Conservation (phyloP, 1,284 basidiomycete species). For the Heterobasidion irregulare region DNA sequence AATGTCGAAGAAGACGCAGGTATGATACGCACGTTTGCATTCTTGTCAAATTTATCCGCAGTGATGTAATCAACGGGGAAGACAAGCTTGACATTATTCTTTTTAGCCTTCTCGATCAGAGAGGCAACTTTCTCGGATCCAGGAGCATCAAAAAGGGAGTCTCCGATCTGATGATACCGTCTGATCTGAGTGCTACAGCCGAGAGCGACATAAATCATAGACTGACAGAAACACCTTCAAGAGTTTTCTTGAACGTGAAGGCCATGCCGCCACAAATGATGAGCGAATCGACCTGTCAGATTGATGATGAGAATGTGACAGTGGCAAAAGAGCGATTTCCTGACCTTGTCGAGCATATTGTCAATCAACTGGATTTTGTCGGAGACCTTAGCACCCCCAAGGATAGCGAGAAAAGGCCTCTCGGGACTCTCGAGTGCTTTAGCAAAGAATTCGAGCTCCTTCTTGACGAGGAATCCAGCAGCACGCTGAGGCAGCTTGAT, state of each 20-base stretch:
- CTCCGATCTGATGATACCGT: slow-evolving; percentile 64
- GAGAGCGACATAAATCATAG: not conserved
- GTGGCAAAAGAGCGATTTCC: slow-evolving; percentile 1
- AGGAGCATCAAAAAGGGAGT: slow-evolving; percentile 89
- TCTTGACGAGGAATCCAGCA: slow-evolving; percentile 96
- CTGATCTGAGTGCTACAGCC: slow-evolving; percentile 6
- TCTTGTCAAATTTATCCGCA: slow-evolving; percentile 92
- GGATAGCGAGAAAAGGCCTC: slow-evolving; percentile 94
- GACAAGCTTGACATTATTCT: slow-evolving; percentile 90
- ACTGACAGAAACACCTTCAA: slow-evolving; percentile 68
- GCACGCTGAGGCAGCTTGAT: slow-evolving; percentile 91
- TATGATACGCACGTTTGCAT: slow-evolving; percentile 58
- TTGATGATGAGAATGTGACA: slow-evolving; percentile 4
- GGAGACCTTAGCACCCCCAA: slow-evolving; percentile 98
- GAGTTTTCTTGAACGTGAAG: slow-evolving; percentile 97
- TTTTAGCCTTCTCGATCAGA: slow-evolving; percentile 90
- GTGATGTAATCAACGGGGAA: slow-evolving; percentile 95
- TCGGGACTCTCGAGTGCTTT: slow-evolving; percentile 95
- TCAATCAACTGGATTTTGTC: slow-evolving; percentile 99
- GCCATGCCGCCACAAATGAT: slow-evolving; percentile 99
- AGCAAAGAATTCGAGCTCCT: slow-evolving; percentile 98
- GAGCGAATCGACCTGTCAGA: slow-evolving; percentile 79
- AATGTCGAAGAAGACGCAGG: not conserved
- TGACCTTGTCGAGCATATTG: slow-evolving; percentile 96
- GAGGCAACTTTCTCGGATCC: slow-evolving; percentile 84